A percentile compares a stretch with the other conserved stretches of the same genome.
Evolutionary conservation across 306 rosid genomes (phyloP).

Genomic region (Hylodesmum podocarpum): DNA sequence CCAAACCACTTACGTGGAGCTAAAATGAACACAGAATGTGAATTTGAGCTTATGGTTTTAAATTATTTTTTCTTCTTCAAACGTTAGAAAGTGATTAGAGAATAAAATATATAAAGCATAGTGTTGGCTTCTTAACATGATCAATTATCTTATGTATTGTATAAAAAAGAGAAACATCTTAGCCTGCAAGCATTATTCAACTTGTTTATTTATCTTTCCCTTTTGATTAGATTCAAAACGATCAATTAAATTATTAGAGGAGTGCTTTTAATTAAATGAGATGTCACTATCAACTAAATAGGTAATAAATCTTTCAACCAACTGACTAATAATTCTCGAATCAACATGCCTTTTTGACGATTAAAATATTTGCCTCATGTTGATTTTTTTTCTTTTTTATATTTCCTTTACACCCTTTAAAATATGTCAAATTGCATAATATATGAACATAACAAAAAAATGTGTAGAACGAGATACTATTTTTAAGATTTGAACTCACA

Average conservation of each 20-base stretch:
- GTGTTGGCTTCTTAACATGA: neutral
- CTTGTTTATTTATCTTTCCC: constrained; percentile 17
- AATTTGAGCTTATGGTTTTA: neutral
- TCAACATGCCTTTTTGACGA: constrained; percentile 1
- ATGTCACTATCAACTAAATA: constrained; percentile 33
- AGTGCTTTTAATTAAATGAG: constrained; percentile 14
- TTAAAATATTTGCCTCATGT: neutral
- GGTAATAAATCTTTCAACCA: constrained; percentile 39
- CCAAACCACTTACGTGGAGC: constrained; percentile 33
- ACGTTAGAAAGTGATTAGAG: neutral
- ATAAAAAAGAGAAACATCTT: neutral
- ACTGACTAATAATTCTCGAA: constrained; percentile 31
- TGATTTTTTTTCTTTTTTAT: neutral
- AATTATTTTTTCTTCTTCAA: neutral
- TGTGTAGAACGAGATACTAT: neutral
- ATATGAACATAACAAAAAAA: neutral
- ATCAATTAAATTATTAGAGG: constrained; percentile 2
- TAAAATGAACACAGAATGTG: constrained; percentile 19
- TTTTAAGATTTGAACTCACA: neutral
- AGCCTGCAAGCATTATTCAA: constrained; percentile 26
- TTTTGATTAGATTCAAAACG: constrained; percentile 19
- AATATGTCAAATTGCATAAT: neutral
- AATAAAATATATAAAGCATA: neutral
- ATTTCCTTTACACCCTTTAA: neutral
- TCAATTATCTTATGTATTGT: neutral